Conservation (phyloP, 176 grass and related monocot genomes). For the Thalia dealbata region DNA sequence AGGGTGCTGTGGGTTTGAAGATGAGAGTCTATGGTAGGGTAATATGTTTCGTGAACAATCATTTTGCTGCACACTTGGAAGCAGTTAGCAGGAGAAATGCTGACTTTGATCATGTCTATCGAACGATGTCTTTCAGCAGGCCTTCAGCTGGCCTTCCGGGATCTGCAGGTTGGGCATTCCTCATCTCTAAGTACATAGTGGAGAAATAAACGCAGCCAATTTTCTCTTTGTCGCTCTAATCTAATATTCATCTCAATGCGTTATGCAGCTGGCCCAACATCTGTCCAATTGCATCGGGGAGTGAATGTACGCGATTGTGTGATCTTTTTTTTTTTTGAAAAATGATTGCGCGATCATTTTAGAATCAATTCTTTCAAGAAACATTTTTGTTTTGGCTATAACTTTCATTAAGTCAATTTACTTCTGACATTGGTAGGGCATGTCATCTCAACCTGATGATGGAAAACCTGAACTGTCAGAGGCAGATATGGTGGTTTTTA, state of each 20-base stretch:
- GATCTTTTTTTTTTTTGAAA: too few species aligned
- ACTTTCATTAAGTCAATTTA: neutral
- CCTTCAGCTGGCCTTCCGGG: slow-evolving; percentile 54
- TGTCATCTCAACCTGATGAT: slow-evolving; percentile 60
- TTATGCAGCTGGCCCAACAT: slow-evolving; percentile 78
- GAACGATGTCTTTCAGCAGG: slow-evolving; percentile 83
- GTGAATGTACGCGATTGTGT: slow-evolving; percentile 61
- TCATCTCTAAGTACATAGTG: slow-evolving; percentile 3
- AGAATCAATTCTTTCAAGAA: slow-evolving; percentile 14
- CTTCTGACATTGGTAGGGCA: slow-evolving; percentile 37
- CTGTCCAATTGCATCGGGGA: slow-evolving; percentile 85
- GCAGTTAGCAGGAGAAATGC: slow-evolving; percentile 79
- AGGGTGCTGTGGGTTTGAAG: slow-evolving; percentile 96
- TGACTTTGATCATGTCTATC: slow-evolving; percentile 92
- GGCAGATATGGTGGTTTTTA: slow-evolving; percentile 84
- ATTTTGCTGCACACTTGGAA: slow-evolving; percentile 98
- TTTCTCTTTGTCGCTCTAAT: neutral
- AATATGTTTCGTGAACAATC: slow-evolving; percentile 93
- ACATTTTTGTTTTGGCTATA: neutral
- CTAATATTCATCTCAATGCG: neutral
- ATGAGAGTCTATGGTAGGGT: slow-evolving; percentile 87
- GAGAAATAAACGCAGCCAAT: neutral
- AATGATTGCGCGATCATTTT: slow-evolving; percentile 7
- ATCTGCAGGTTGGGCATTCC: slow-evolving; percentile 46
- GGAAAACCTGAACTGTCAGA: slow-evolving; percentile 80